Evolutionary conservation across 2,329 filamentous ascomycete genomes (phyloP).

Genomic region (Aspergillus hortae): DNA sequence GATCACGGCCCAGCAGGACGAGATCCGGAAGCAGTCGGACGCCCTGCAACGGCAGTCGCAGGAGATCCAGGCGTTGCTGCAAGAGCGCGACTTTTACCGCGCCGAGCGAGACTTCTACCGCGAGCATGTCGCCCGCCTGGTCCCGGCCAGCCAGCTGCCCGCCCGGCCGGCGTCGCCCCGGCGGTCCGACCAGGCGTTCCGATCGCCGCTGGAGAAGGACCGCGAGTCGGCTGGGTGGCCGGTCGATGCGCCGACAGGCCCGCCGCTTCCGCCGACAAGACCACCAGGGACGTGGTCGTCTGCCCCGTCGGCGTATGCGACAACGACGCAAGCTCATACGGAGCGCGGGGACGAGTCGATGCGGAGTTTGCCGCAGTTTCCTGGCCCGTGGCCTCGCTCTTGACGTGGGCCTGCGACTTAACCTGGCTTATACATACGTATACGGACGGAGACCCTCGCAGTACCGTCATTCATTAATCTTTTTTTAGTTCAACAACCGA

Average conservation of each 20-base stretch:
- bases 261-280: slow-evolving; percentile 4
- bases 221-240: slow-evolving; percentile 12
- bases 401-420: neutral
- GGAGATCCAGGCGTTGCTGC: slow-evolving; percentile 29
- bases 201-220: slow-evolving; percentile 10
- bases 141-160: slow-evolving; percentile 24
- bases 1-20: slow-evolving; percentile 34
- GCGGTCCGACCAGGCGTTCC: slow-evolving; percentile 5
- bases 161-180: slow-evolving; percentile 30
- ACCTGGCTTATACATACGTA: neutral
- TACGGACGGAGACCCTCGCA: neutral
- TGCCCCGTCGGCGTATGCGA: slow-evolving; percentile 10
- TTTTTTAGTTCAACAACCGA: too few relatives aligned
- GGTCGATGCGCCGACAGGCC: slow-evolving; percentile 6
- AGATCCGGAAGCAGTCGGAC: slow-evolving; percentile 31
- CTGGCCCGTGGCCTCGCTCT: slow-evolving; percentile 14
- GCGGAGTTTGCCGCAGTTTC: slow-evolving; percentile 13
- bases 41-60: slow-evolving; percentile 29
- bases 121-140: slow-evolving; percentile 27
- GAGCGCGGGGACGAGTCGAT: slow-evolving; percentile 11
- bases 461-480: too few relatives aligned
- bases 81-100: slow-evolving; percentile 39
- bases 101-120: slow-evolving; percentile 40
- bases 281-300: slow-evolving; percentile 13
- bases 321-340: neutral